These are phyloP conservation scores for Lasiodiplodia sp. DNA, from an alignment of 2,329 filamentous ascomycete genomes.

Conservation along the genomic window DNA sequence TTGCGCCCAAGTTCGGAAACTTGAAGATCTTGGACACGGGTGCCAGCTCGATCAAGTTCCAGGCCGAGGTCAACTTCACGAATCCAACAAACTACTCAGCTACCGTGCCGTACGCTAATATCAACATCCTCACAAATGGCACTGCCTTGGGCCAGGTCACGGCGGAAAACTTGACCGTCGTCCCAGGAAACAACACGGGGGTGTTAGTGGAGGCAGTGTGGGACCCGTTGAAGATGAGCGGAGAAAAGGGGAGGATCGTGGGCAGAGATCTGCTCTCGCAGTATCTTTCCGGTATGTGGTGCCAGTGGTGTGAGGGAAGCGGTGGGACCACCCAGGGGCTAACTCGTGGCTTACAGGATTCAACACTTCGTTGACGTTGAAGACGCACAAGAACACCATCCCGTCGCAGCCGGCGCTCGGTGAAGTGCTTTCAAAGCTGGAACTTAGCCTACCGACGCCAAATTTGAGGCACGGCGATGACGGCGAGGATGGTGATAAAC, in stretches of 20 bases:
- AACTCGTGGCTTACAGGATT: slow-evolving; percentile 56
- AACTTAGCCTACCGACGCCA: slow-evolving; percentile 75
- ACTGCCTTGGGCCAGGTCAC: slow-evolving; percentile 78
- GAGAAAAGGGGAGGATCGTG: slow-evolving; percentile 64
- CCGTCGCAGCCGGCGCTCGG: slow-evolving; percentile 77
- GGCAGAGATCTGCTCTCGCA: slow-evolving; percentile 80
- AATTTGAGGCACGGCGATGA: slow-evolving; percentile 58
- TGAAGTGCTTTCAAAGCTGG: slow-evolving; percentile 73
- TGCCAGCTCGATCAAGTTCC: slow-evolving; percentile 71
- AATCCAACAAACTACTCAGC: slow-evolving; percentile 91
- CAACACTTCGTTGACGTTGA: slow-evolving; percentile 81
- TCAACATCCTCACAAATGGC: slow-evolving; percentile 77
- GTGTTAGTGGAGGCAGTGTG: slow-evolving; percentile 74
- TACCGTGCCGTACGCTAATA: slow-evolving; percentile 77
- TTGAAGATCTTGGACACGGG: slow-evolving; percentile 78
- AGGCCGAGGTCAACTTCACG: slow-evolving; percentile 79
- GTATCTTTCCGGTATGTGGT: slow-evolving; percentile 74
- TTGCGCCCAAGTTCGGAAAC: slow-evolving; percentile 72
- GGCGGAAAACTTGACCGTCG: slow-evolving; percentile 68
- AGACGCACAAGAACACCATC: slow-evolving; percentile 74
- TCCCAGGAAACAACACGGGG: slow-evolving; percentile 74
- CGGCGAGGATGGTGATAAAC: slow-evolving; percentile 48
- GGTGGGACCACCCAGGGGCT: not conserved
- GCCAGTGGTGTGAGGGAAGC: not conserved
- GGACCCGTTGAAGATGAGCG: slow-evolving; percentile 72